Base-by-base conservation (phyloP, 768 basidiomycete genomes). In the Mycena metata region DNA sequence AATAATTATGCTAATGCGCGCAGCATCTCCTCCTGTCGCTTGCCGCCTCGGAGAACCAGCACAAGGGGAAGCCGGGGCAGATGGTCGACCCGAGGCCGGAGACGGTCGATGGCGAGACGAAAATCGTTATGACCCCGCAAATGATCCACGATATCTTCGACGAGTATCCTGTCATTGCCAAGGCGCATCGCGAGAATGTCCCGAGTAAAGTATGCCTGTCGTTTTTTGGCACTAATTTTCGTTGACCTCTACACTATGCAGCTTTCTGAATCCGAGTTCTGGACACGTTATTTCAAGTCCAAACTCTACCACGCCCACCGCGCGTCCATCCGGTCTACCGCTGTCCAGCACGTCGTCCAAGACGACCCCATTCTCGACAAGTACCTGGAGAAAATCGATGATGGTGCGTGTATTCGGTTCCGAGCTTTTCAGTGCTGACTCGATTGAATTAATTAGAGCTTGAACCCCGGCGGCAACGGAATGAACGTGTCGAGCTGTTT, bases 101-200 rank as follows among this genome's bases (percentile, higher is more conserved):
- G 75, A 90, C 94, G 2, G 89, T 91, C 19, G 93, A 94, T 24
- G 94, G 94, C 19, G 94, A 96, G 79, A 87, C 93, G 76, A 96
- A 94, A 79, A 94, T 96, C 70, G 88, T 91, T 69, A 91, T 97
- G 54, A 96, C 96, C 3, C 93, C 93, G 17, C 94, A 96, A 79
- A 86, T 98, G 50, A 93, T 97, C 39, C 90, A 94, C 73, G 97
- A 99, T 75, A 96, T 99, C 55, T 99, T 99, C 74, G 96, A 99
- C 71, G 96, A 98, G 81, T 99, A 96, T 76, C 96, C 98, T 2
- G 92, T 98, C 36, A 95, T 99, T 15, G 91, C 92, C 45, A 93
- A 89, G 78, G 97, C 96, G 0, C 97, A 98, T 75, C 91, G 83
- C 67, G 96, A 97, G 75, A 96, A 96, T 72, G 96, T 99, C 1